phyloP scores from a whole-genome alignment of 768 basidiomycete species.

The Mycena leptocephala region DNA sequence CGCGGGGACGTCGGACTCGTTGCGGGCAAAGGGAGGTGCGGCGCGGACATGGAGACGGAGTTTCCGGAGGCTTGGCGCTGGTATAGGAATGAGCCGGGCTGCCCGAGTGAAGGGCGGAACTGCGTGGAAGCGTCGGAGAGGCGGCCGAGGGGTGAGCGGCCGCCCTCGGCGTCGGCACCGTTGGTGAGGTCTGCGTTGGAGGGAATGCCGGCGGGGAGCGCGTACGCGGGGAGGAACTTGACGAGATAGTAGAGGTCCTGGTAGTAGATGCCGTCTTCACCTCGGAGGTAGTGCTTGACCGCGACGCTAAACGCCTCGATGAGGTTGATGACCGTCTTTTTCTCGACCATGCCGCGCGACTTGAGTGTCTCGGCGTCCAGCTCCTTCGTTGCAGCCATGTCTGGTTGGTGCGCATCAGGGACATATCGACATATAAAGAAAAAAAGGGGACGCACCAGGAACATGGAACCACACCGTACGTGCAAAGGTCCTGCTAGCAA shows the following conservation, averaged over 20 bases:
- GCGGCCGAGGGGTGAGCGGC: conserved; percentile 17
- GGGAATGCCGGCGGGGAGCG: conserved; percentile 67
- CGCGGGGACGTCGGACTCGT: conserved; percentile 33
- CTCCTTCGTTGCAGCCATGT: conserved; percentile 25
- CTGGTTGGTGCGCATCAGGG: conserved; percentile 35
- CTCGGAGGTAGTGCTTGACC: conserved; percentile 80
- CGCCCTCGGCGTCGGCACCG: conserved; percentile 7
- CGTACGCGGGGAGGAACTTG: conserved; percentile 81
- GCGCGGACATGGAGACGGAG: conserved; percentile 38
- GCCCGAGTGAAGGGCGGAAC: conserved; percentile 4
- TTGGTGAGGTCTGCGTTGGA: conserved; percentile 49
- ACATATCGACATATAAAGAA: conserved; percentile 40
- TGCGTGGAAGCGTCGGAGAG: conserved; percentile 22
- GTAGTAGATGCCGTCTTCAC: conserved; percentile 63
- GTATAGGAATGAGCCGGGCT: conserved; percentile 41
- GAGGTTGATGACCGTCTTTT: conserved; percentile 79
- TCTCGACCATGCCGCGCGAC: conserved; percentile 71
- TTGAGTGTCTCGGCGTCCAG: conserved; percentile 50
- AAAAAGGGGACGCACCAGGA: conserved; percentile 57
- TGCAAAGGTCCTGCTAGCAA: conserved; percentile 70
- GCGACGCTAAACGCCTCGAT: conserved; percentile 78
- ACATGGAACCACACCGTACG: conserved; percentile 81
- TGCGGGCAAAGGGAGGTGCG: conserved; percentile 49
- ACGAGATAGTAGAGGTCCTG: conserved; percentile 77
- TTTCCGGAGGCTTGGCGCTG: conserved; percentile 33